Conservation (phyloP, 345 rosid species). For the Heritiera littoralis region DNA sequence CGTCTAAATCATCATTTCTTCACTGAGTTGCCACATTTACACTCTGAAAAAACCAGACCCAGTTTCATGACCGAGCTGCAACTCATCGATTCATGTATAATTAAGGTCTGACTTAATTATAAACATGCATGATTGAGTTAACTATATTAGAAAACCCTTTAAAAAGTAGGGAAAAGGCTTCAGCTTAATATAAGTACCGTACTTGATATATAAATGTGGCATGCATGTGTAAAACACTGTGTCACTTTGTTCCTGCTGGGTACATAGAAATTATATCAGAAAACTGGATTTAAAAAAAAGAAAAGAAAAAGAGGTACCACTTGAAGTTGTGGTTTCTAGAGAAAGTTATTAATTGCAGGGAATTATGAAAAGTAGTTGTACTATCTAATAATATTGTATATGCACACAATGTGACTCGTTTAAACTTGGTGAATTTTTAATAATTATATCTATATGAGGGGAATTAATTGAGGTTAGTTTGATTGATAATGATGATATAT, state of each 20-base stretch:
- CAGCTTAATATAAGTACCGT: constrained; percentile 11
- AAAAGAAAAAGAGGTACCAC: not conserved
- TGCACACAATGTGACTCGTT: not conserved
- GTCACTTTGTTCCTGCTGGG: not conserved
- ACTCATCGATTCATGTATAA: constrained; percentile 15
- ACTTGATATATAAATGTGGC: constrained; percentile 20
- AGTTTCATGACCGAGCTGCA: not conserved
- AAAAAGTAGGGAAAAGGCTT: not conserved
- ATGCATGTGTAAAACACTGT: constrained; percentile 20
- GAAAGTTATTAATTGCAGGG: not conserved
- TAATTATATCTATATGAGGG: not conserved
- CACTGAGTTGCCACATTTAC: constrained; percentile 16
- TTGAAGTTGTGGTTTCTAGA: not conserved
- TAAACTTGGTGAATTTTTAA: not conserved
- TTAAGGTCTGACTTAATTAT: constrained; percentile 16
- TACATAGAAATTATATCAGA: constrained; percentile 8
- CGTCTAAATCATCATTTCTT: constrained; percentile 35
- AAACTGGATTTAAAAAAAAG: not conserved
- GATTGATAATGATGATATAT: not conserved
- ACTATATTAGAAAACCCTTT: not conserved
- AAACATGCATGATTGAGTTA: constrained; percentile 7
- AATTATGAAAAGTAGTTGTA: not conserved
- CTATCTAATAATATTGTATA: not conserved
- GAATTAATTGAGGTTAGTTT: not conserved
- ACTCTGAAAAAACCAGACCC: not conserved